Base-by-base conservation (phyloP, 352 stramenopile species). In the Pythium volutum region DNA sequence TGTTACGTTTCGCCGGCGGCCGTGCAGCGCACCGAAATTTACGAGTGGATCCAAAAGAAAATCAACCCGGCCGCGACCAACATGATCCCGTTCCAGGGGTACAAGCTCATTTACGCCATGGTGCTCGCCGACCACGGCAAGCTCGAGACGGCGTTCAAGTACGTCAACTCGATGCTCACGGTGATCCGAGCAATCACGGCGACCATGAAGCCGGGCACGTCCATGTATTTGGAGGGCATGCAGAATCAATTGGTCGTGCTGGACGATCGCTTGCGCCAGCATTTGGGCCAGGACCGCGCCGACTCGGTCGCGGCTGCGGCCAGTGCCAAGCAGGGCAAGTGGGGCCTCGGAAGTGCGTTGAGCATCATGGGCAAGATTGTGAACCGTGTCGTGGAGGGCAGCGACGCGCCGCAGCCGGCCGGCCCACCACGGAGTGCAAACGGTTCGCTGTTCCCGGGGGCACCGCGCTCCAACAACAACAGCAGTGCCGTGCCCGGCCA, bases 91-190 rank as follows among this genome's bases (percentile, higher is more conserved):
- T 94, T 95, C 67, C 87, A 96, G 60, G 87, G 85, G 22, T 96
- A 95, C 74, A 96, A 96, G 62, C 69, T 95, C 33, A 93, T 96
- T 55, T 89, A 96, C 56, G 81, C 87, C 23, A 93, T 93, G 81
- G 69, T 92, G 26, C 61, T 96, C 27, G 87, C 84, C 0, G 87
- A 96, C 63, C 79, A 90, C 61, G 87, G 87, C 33, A 91, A 91
- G 66, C 66, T 92, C 11, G 84, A 93, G 56, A 86, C 79, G 15
- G 73, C 87, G 20, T 94, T 93, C 69, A 91, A 91, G 67, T 96
- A 96, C 55, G 84, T 96, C 54, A 88, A 79, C 49, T 80, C 84
- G 16, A 96, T 96, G 87, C 66, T 93, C 18, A 77, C 69, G n/a
- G 73, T 89, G 20, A 82, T 96, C 42, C 82, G 86, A 41, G 68